Evolutionary conservation across 345 rosid genomes (phyloP), one percentile per base, ranked within the genome.

Genomic region (Orychophragmus violaceus): DNA sequence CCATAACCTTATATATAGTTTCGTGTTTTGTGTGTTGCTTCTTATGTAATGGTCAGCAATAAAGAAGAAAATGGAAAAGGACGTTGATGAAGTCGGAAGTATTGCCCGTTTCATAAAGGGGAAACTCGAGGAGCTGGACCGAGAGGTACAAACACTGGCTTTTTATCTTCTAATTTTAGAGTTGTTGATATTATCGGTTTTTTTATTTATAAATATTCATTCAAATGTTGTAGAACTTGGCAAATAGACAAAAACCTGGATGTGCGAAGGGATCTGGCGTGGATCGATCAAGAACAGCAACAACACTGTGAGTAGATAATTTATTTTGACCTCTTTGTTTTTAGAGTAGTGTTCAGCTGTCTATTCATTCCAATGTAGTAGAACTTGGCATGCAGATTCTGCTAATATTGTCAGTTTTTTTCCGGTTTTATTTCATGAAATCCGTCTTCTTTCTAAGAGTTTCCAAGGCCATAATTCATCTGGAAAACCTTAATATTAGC

Each of bases 81-180:
- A 93, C 53, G 80, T 93, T n/a, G 91, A 89, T 59, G 98, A 90
- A 82, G 98, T 90, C 53, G 93, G 97, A 70, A 93, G 87, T 72
- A 75, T 74, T 71, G 97, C 96, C 4, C 87, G 94, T 50, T 77
- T 62, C 64, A 86, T 78, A 57, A 90, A 90, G 78, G 84, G 85
- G 64, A 87, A 79, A 82, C 69, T 93, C 8, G 86, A 89, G 78
- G 88, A 83, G 67, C 62, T 86, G 69, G 89, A 87, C 78, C 82
- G 74, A 87, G 97, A 93, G 62, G 98, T 87, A 70, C 58, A 9
- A 2, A 14, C 28, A 13, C 45, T 67, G 27, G 51, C 59, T 61
- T 33, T 42, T 17, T 44, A n/a, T 67, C 52, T 60, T 53, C 29
- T 19, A 30, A 27, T 51, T 22, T 30, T 9, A 12, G 30, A 41